These are phyloP conservation scores for Bipolaris oryzae DNA, from an alignment of 2,329 filamentous ascomycete species.

Conservation along the genomic window DNA sequence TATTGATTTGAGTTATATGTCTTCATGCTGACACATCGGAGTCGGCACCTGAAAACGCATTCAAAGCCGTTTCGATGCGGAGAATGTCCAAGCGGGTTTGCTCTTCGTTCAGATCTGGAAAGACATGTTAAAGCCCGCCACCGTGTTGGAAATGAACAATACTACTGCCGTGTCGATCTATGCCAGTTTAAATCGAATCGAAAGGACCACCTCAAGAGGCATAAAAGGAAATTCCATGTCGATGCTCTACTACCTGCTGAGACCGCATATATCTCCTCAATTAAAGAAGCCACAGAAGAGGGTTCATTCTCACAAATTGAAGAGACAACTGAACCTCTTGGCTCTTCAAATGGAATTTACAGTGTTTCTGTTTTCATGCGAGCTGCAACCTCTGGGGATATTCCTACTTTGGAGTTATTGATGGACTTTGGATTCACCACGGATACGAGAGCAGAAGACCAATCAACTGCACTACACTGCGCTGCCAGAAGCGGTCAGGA, in stretches of 20 bases:
- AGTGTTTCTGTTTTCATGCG: not conserved
- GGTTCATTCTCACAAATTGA: not conserved
- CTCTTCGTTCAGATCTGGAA: constrained; percentile 5
- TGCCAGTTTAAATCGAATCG: not conserved
- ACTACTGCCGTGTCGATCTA: not conserved
- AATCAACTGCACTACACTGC: constrained; percentile 19
- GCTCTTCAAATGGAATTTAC: not conserved
- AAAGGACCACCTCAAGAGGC: constrained; percentile 18
- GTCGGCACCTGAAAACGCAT: constrained; percentile 20
- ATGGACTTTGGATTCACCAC: not conserved
- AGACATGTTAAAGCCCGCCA: constrained; percentile 13
- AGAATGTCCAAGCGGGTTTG: constrained; percentile 9
- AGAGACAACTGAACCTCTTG: too few relatives aligned
- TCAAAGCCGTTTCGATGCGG: constrained; percentile 7
- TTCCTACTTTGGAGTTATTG: not conserved
- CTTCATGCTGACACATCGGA: not conserved
- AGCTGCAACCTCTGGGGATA: constrained; percentile 12
- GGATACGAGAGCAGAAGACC: constrained; percentile 3
- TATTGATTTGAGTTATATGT: not conserved
- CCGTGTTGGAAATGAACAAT: constrained; percentile 4
- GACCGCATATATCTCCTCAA: too few relatives aligned
- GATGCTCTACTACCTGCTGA: not conserved
- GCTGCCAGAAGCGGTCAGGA: constrained; percentile 15
- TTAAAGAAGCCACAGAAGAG: too few relatives aligned
- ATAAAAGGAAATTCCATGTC: not conserved